Conservation (phyloP, 768 basidiomycete species). For the Suillus placidus region DNA sequence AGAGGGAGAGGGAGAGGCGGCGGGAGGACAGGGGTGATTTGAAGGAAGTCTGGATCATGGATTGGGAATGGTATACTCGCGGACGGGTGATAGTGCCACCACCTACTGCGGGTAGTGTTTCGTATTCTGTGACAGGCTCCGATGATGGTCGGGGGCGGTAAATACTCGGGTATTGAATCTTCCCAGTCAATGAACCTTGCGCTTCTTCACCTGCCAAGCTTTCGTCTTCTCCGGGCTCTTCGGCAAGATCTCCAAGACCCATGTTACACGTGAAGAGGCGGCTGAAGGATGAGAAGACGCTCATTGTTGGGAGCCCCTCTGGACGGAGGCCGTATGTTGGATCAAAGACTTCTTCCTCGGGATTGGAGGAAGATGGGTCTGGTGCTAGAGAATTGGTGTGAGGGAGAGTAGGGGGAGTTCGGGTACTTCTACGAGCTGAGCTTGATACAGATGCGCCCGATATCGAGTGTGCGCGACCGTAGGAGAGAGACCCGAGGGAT, state of each 20-base stretch:
- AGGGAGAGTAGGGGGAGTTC: conserved; percentile 20
- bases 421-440: conserved; percentile 28
- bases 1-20: conserved; percentile 35
- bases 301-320: conserved; percentile 85
- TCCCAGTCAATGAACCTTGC: conserved; percentile 66
- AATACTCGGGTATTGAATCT: conserved; percentile 50
- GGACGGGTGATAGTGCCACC: conserved; percentile 88
- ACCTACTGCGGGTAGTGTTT: conserved; percentile 89
- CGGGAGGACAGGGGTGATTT: conserved; percentile 23
- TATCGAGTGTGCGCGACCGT: conserved; percentile 39
- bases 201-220: conserved; percentile 47
- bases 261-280: conserved; percentile 68
- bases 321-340: conserved; percentile 96
- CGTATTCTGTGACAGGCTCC: conserved; percentile 66
- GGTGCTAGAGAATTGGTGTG: conserved; percentile 22
- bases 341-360: conserved; percentile 82
- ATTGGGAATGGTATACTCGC: conserved; percentile 83
- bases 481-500: conserved; percentile 21
- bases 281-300: conserved; percentile 77
- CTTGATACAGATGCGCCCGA: conserved; percentile 46
- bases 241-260: conserved; percentile 79
- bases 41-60: conserved; percentile 59
- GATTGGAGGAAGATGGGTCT: conserved; percentile 34
- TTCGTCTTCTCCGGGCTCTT: conserved; percentile 53
- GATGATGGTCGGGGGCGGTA: conserved; percentile 46